Conservation (phyloP, 2,329 filamentous ascomycete species). For the Neophaeococcomyces mojaviensis region DNA sequence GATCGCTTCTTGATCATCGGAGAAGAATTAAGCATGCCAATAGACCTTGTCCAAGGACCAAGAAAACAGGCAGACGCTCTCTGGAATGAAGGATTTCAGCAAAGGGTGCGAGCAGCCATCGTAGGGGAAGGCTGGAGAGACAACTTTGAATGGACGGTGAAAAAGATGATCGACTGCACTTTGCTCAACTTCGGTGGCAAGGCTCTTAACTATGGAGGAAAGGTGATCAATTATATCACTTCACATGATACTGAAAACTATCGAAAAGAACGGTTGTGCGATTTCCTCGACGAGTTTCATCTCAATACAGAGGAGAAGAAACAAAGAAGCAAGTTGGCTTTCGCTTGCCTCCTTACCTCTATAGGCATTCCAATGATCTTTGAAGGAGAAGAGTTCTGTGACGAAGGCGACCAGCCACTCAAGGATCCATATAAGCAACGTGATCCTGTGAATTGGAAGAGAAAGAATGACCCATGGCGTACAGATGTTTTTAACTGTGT, state of each 20-base stretch:
- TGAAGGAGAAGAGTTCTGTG: conserved; percentile 1
- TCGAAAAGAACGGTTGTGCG: neutral
- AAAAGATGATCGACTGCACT: neutral
- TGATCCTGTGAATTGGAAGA: neutral
- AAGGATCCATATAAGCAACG: neutral
- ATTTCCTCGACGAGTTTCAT: neutral
- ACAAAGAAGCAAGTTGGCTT: neutral
- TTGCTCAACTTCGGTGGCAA: too few species aligned
- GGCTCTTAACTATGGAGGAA: neutral
- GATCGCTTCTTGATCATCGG: neutral
- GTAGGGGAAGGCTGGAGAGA: neutral
- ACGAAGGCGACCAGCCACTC: neutral
- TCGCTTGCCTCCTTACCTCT: conserved; percentile 1
- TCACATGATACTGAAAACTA: neutral
- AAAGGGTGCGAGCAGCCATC: neutral
- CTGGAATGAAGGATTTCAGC: neutral
- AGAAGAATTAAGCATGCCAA: neutral
- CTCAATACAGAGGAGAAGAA: neutral
- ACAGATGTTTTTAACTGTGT: neutral
- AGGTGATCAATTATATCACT: conserved; percentile 1
- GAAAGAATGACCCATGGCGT: neutral
- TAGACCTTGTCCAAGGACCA: neutral
- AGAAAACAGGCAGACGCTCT: neutral
- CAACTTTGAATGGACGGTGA: neutral
- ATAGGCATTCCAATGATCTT: conserved; percentile 6